Conservation (phyloP, 2,329 filamentous ascomycete species). For the Pseudogymnoascus sp. region DNA sequence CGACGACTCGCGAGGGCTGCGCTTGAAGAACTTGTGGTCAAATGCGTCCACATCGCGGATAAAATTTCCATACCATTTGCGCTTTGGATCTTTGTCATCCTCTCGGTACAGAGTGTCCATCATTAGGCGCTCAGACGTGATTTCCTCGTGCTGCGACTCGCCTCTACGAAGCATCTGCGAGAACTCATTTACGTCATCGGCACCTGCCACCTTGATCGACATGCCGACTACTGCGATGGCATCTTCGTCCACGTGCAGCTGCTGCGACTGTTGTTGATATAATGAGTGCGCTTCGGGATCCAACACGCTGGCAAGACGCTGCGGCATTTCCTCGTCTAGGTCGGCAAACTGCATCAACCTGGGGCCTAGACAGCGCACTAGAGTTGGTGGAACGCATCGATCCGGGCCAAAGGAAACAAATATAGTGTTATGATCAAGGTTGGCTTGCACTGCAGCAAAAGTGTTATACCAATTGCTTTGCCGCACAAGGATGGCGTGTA, state of each 20-base stretch:
- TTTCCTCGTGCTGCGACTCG: conserved; percentile 24
- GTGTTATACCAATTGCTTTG: conserved; percentile 31
- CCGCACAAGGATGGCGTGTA: conserved; percentile 30
- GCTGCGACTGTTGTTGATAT: conserved; percentile 13
- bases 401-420: conserved; percentile 33
- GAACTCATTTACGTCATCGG: conserved; percentile 27
- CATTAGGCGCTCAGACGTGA: conserved; percentile 20
- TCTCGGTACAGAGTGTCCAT: conserved; percentile 26
- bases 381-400: conserved; percentile 30
- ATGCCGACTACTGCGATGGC: conserved; percentile 31
- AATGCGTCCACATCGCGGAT: conserved; percentile 11
- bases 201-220: conserved; percentile 28
- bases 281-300: too few relatives aligned
- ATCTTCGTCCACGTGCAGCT: conserved; percentile 16
- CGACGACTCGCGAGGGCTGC: neutral
- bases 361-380: conserved; percentile 23
- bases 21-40: conserved; percentile 16
- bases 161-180: conserved; percentile 22
- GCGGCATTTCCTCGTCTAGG: conserved; percentile 17
- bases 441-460: conserved; percentile 19
- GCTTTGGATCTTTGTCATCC: neutral
- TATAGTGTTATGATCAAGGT: conserved; percentile 11
- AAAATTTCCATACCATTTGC: conserved; percentile 14
- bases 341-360: conserved; percentile 14
- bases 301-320: conserved; percentile 12